Evolutionary conservation across 768 basidiomycete species (phyloP).

Genomic region (Podaxis sp.): DNA sequence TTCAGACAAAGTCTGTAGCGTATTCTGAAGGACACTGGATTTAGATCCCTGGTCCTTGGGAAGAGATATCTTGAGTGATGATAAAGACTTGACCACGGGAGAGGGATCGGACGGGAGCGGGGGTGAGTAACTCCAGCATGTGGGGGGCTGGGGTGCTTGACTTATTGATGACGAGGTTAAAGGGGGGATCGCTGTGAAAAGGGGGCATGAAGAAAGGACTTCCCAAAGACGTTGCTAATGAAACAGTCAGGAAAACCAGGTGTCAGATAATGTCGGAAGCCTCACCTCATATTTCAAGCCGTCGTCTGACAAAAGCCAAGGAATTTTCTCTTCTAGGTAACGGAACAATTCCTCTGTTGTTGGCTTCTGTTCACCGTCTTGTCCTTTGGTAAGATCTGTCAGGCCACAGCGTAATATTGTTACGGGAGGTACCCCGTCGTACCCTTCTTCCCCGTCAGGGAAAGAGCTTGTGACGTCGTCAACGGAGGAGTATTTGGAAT

Average conservation of each 20-base stretch:
- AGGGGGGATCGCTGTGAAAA: conserved; percentile 39
- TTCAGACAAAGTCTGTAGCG: conserved; percentile 61
- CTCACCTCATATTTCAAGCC: conserved; percentile 54
- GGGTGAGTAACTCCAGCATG: conserved; percentile 36
- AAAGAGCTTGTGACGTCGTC: conserved; percentile 33
- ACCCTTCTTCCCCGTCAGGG: conserved; percentile 23
- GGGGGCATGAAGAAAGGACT: conserved; percentile 45
- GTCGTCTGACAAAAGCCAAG: conserved; percentile 51
- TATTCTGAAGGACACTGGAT: conserved; percentile 48
- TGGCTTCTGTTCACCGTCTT: conserved; percentile 30
- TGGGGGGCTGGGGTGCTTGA: conserved; percentile 14
- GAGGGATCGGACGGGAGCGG: conserved; percentile 31
- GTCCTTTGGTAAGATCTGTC: conserved; percentile 38
- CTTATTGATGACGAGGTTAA: conserved; percentile 17
- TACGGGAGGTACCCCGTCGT: conserved; percentile 37
- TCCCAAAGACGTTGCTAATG: conserved; percentile 54
- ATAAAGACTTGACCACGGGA: conserved; percentile 32
- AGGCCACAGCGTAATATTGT: conserved; percentile 65
- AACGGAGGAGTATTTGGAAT: conserved; percentile 41
- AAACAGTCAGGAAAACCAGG: neutral
- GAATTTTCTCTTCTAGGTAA: conserved; percentile 50
- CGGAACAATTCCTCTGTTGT: conserved; percentile 59
- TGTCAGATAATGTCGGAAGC: neutral
- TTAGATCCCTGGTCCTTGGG: conserved; percentile 27
- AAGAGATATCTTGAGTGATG: conserved; percentile 30